Conservation (phyloP, 352 stramenopile species). For the Phytophthora fragariae region DNA sequence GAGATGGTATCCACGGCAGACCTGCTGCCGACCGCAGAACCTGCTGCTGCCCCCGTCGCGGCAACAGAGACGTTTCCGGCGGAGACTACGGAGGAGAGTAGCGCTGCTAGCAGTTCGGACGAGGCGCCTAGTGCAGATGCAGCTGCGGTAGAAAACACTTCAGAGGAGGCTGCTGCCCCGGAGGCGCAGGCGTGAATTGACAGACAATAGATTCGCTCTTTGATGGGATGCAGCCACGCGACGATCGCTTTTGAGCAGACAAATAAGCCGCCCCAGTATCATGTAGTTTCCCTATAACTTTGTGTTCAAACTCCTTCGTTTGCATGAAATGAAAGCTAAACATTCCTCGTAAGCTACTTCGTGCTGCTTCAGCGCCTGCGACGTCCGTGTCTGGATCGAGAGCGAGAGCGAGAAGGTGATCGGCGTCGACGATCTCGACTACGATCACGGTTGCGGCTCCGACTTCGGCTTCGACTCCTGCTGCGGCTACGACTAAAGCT, state of each 20-base stretch:
- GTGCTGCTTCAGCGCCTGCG: constrained; percentile 27
- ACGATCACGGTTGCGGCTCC: constrained; percentile 18
- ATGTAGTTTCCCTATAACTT: constrained; percentile 43
- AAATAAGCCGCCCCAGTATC: constrained; percentile 39
- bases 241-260: constrained; percentile 28
- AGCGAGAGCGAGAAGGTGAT: constrained; percentile 44
- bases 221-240: constrained; percentile 34
- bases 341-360: background rate
- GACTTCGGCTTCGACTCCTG: constrained; percentile 26
- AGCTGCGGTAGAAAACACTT: constrained; percentile 39
- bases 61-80: background rate
- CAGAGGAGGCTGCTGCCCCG: constrained; percentile 36
- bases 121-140: constrained; percentile 40
- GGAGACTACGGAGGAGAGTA: constrained; percentile 28
- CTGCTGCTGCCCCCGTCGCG: constrained; percentile 8
- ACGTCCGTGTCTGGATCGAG: constrained; percentile 22
- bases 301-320: constrained; percentile 22
- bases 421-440: constrained; percentile 25
- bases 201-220: constrained; percentile 57
- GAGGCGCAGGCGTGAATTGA: constrained; percentile 51
- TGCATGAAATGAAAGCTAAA: constrained; percentile 1
- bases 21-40: constrained; percentile 14
- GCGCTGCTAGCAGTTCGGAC: constrained; percentile 35
- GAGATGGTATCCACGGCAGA: constrained; percentile 35
- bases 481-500: constrained; percentile 41